Evolutionary conservation across 495 filamentous ascomycete species (phyloP).

Genomic region (Jackrogersella minutella): DNA sequence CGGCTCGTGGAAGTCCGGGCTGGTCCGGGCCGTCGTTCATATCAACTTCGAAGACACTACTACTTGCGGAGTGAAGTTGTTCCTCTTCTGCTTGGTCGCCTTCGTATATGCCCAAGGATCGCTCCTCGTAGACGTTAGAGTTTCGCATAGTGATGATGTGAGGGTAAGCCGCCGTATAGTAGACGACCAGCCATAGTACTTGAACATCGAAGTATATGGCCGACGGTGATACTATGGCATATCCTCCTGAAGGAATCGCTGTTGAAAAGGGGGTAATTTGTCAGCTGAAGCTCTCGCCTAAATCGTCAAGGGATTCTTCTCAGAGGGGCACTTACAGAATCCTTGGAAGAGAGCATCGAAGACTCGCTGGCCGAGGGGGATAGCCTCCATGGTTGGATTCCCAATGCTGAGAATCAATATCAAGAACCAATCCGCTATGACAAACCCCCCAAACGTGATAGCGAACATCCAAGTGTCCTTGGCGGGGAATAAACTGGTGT

Average conservation of each 20-base stretch:
- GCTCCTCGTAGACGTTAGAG: slow-evolving; percentile 65
- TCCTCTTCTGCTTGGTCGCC: slow-evolving; percentile 52
- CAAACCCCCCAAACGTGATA: slow-evolving; percentile 68
- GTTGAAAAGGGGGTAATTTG: slow-evolving; percentile 1
- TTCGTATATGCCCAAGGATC: slow-evolving; percentile 65
- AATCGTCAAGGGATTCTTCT: background rate
- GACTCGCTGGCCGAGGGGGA: slow-evolving; percentile 65
- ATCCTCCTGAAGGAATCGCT: slow-evolving; percentile 77
- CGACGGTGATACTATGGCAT: slow-evolving; percentile 77
- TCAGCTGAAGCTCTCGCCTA: slow-evolving; percentile 10
- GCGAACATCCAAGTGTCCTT: slow-evolving; percentile 77
- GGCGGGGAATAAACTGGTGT: slow-evolving; percentile 77
- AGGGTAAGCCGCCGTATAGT: slow-evolving; percentile 76
- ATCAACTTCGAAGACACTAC: slow-evolving; percentile 35
- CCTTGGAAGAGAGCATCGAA: slow-evolving; percentile 81
- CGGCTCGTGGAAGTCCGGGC: slow-evolving; percentile 24
- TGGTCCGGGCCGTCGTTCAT: slow-evolving; percentile 15
- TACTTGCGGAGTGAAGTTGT: slow-evolving; percentile 39
- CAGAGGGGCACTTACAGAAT: slow-evolving; percentile 44
- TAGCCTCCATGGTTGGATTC: slow-evolving; percentile 63
- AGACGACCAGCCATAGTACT: slow-evolving; percentile 79
- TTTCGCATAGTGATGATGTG: slow-evolving; percentile 70
- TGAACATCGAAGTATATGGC: slow-evolving; percentile 70
- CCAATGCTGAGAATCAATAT: slow-evolving; percentile 76
- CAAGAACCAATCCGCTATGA: slow-evolving; percentile 74